Conservation (phyloP, 345 rosid genomes). For the Mercurialis annua region DNA sequence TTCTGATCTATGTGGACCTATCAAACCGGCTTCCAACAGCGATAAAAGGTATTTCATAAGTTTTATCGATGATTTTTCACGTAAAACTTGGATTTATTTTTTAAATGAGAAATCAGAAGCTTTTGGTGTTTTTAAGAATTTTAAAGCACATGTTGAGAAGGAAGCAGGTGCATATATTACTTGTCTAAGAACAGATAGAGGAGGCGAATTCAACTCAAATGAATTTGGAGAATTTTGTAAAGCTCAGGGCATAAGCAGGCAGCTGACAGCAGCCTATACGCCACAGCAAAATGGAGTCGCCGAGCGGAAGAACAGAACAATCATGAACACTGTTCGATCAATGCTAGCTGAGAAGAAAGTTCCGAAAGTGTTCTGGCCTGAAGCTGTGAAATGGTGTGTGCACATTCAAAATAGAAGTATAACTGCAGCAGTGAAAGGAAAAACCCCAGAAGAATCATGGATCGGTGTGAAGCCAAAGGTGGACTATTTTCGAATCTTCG, state of each 20-base stretch:
- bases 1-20: neutral
- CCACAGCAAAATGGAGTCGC: no score
- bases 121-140: neutral
- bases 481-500: no score
- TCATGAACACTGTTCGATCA: neutral
- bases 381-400: neutral
- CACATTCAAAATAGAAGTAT: no score
- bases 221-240: no score
- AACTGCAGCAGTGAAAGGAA: no score
- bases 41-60: neutral
- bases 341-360: neutral
- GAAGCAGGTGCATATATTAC: neutral
- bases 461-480: no score
- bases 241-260: no score
- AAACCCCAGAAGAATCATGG: no score
- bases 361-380: neutral
- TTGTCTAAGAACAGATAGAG: no score
- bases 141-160: neutral
- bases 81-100: neutral
- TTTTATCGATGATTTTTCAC: neutral
- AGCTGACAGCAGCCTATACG: no score
- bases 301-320: neutral
- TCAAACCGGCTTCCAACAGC: neutral
- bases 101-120: neutral
- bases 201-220: no score